phyloP scores from a whole-genome alignment of 306 rosid genomes.

The Rosa lucieae region DNA sequence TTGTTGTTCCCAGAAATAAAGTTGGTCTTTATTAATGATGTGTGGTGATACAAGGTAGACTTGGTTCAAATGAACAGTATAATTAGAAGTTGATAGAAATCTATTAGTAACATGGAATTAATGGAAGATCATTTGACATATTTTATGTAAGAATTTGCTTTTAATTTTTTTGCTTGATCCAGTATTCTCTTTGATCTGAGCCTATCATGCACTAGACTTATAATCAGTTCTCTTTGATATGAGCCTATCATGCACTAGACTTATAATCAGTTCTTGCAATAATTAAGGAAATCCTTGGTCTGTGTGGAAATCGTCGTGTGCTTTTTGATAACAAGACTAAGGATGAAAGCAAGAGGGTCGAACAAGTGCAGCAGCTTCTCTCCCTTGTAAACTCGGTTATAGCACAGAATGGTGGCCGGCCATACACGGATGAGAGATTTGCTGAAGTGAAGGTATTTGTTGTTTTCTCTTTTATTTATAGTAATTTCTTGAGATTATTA shows the following conservation, averaged over 20 bases:
- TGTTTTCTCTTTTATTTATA: background rate
- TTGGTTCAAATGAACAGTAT: background rate
- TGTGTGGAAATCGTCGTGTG: constrained; percentile 62
- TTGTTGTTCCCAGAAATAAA: background rate
- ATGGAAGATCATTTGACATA: background rate
- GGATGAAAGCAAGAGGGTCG: constrained; percentile 52
- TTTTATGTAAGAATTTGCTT: background rate
- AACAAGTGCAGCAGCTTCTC: constrained; percentile 69
- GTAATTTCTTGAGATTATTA: background rate
- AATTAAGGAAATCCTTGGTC: constrained; percentile 56
- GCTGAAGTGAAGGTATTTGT: constrained; percentile 61
- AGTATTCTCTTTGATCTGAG: background rate
- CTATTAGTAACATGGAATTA: background rate
- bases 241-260: background rate
- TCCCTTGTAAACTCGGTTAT: constrained; percentile 48
- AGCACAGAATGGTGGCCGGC: constrained; percentile 61
- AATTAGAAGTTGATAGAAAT: background rate
- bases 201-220: background rate
- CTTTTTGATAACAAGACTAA: constrained; percentile 87
- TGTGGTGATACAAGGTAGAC: too few species aligned
- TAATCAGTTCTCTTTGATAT: constrained; percentile 9
- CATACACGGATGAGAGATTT: constrained; percentile 70
- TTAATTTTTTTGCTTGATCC: background rate
- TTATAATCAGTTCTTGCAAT: constrained; percentile 18
- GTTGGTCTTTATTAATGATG: background rate